These are phyloP conservation scores for Ophiostoma quercus DNA, from an alignment of 2,329 filamentous ascomycete genomes.

Conservation along the genomic window DNA sequence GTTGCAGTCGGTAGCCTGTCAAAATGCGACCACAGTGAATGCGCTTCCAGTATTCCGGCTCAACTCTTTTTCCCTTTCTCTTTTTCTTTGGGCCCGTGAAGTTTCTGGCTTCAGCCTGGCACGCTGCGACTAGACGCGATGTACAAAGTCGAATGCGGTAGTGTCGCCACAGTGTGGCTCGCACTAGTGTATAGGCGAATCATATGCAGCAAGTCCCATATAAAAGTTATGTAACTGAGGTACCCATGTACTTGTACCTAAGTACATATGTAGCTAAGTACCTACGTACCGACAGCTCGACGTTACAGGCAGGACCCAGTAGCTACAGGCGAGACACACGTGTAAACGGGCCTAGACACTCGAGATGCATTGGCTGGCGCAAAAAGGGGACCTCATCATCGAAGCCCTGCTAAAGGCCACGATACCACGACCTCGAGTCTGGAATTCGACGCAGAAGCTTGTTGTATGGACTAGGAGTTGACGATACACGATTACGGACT, in stretches of 20 bases:
- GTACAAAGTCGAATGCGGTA: conserved; percentile 6
- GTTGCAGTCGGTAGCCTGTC: background rate
- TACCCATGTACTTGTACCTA: background rate
- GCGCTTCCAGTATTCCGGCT: background rate
- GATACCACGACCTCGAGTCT: conserved; percentile 12
- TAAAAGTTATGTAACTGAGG: background rate
- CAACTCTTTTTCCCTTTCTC: background rate
- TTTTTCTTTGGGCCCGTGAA: conserved; percentile 10
- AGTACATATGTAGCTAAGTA: background rate
- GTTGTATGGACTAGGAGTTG: background rate
- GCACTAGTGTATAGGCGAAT: background rate
- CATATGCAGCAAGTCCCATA: background rate
- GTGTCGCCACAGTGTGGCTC: conserved; percentile 14
- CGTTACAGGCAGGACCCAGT: background rate
- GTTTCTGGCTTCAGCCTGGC: conserved; percentile 14
- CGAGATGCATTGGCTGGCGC: conserved; percentile 6
- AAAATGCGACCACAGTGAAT: background rate
- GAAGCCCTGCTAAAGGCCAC: conserved; percentile 5
- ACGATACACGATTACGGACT: background rate
- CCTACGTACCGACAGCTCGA: background rate
- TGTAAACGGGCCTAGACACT: conserved; percentile 12
- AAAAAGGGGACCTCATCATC: conserved; percentile 5
- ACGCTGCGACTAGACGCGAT: conserved; percentile 9
- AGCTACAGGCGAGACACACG: background rate
- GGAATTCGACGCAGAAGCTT: conserved; percentile 7